Base-by-base conservation (phyloP, 257 asterid species). In the Ocimum tenuiflorum region DNA sequence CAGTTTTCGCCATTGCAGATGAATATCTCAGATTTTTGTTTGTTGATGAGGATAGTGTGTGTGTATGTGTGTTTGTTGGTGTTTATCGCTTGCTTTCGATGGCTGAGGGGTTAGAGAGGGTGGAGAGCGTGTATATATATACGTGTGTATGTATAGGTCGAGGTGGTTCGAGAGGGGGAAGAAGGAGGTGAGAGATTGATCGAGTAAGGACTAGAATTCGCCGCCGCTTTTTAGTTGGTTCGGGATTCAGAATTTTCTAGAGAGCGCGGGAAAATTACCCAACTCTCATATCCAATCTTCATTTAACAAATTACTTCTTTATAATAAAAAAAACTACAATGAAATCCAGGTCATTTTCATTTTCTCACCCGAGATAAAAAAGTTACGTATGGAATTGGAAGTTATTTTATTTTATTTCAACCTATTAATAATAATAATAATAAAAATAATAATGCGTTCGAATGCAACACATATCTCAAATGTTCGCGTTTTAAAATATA, bases 201-300 rank as follows among this genome's bases (percentile, higher is more conserved):
- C 74, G 5, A 45, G 80, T 49, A 53, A 19, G 22, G 17, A 15
- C 63, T 64, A 51, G 17, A 53, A 27, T 8, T 23, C 67, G 35
- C 36, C 8, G 48, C 54, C 35, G 45, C 23, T 4, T n/a, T 29
- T 8, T 7, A 7, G n/a, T 2, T n/a, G 3, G 14, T 55, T 27
- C 6, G 63, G 79, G 73, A 61, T 20, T n/a, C 6, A 67, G 79
- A 75, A 65, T 15, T 15, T 81, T 78, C 86, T 78, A 64, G 82
- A 75, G 39, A 7, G 27, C 50, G 82, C 86, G 82, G 81, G 78
- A 78, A 75, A 38, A n/a, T 18, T n/a, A 10, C 63, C 11, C 10
- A 56, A 33, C 8, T 9, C 8, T 33, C 62, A 9, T 29, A 38
- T 38, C 10, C 2, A 36, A 9, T 39, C 14, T 31, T 31, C 36